Percentiles rank a stretch among this genome's conserved stretches.
Conservation (phyloP, 1,284 basidiomycete genomes). For the Boletus subluridellus region DNA sequence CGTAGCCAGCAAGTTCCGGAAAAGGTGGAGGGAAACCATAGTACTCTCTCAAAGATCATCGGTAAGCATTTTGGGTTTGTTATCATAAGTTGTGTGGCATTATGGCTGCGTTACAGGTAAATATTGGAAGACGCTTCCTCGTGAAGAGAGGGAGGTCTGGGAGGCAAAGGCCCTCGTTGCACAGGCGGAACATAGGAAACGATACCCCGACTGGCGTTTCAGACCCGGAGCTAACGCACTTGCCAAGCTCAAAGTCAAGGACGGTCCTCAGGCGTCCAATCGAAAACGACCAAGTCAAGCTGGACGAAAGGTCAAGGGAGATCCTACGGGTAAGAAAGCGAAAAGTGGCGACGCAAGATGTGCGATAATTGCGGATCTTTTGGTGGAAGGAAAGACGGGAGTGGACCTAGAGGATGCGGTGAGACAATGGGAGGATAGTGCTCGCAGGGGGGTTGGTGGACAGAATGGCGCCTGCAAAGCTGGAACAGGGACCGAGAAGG, state of each 20-base stretch:
- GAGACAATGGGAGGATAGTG: conserved; percentile 36
- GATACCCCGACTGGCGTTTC: conserved; percentile 77
- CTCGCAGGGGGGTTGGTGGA: conserved; percentile 2
- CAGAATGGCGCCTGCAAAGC: conserved; percentile 6
- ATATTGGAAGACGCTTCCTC: conserved; percentile 61
- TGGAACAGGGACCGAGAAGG: conserved; percentile 5
- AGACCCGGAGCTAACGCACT: conserved; percentile 57
- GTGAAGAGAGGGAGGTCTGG: conserved; percentile 64
- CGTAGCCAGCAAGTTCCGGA: conserved; percentile 71
- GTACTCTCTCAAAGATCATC: conserved; percentile 64
- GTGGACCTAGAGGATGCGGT: conserved; percentile 48
- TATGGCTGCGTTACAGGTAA: conserved; percentile 38
- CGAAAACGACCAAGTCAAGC: conserved; percentile 41
- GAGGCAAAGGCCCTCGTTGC: conserved; percentile 71
- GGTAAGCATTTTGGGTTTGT: conserved; percentile 33
- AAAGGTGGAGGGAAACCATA: conserved; percentile 75
- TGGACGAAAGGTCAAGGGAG: conserved; percentile 38
- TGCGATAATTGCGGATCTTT: conserved; percentile 48
- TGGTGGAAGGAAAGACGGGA: conserved; percentile 51
- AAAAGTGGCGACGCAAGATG: conserved; percentile 37
- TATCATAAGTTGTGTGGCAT: neutral
- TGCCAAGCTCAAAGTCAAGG: conserved; percentile 47
- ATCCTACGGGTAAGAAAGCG: conserved; percentile 23
- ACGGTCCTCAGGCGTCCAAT: conserved; percentile 26
- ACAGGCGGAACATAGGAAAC: conserved; percentile 70